Evolutionary conservation across 805 yeast genomes (phyloP).

Genomic region (Saccharomycopsis fermentans): DNA sequence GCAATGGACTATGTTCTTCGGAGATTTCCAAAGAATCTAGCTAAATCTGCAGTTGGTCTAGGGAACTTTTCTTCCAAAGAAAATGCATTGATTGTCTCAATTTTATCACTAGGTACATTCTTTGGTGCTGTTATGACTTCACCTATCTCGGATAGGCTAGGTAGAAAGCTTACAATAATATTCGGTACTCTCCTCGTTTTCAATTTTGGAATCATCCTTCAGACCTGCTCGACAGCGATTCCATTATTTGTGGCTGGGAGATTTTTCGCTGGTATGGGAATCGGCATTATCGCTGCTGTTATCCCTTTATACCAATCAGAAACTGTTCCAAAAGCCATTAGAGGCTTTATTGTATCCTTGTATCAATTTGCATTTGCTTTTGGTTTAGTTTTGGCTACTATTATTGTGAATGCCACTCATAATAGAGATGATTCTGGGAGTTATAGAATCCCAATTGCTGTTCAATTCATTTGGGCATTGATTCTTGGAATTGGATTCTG

Average conservation of each 20-base stretch:
- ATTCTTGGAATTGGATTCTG: constrained; percentile 52
- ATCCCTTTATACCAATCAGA: constrained; percentile 75
- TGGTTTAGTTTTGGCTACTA: constrained; percentile 62
- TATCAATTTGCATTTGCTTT: constrained; percentile 68
- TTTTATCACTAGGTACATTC: constrained; percentile 64
- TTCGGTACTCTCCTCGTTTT: constrained; percentile 36
- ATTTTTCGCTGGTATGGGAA: constrained; percentile 61
- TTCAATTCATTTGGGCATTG: constrained; percentile 64
- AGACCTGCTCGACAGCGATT: constrained; percentile 36
- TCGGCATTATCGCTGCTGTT: constrained; percentile 62
- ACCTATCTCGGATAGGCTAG: constrained; percentile 42
- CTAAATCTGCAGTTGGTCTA: not conserved
- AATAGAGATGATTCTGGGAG: constrained; percentile 42
- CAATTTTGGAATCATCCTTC: constrained; percentile 43
- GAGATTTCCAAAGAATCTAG: constrained; percentile 31
- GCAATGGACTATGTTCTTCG: constrained; percentile 47
- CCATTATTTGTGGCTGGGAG: constrained; percentile 48
- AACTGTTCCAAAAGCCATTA: constrained; percentile 65
- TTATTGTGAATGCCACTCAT: constrained; percentile 61
- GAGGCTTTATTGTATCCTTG: constrained; percentile 69
- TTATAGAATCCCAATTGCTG: constrained; percentile 64
- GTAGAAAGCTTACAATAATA: constrained; percentile 43
- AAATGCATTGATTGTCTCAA: constrained; percentile 55
- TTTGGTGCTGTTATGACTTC: constrained; percentile 57
- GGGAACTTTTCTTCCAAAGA: constrained; percentile 35